Percentiles rank a stretch among this genome's conserved stretches.
These are phyloP conservation scores for Colletotrichum sp. DNA, from an alignment of 2,329 filamentous ascomycete species.

Conservation along the genomic window DNA sequence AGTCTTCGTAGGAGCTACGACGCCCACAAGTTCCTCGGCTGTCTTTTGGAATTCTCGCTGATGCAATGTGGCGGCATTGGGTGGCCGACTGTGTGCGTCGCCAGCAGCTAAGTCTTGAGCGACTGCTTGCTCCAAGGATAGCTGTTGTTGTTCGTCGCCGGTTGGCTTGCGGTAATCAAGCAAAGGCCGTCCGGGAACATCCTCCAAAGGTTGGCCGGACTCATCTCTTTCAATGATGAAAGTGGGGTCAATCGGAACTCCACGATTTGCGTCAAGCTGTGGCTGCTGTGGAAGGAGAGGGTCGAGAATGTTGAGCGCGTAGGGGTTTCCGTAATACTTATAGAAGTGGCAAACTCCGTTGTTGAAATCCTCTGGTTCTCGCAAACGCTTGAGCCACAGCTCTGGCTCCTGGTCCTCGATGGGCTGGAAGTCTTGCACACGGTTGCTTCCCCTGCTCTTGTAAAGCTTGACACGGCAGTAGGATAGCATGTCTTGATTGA, in stretches of 20 bases:
- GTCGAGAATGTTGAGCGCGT: neutral
- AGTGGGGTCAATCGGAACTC: neutral
- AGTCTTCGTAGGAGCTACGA: neutral
- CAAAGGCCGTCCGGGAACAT: neutral
- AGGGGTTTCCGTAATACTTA: neutral
- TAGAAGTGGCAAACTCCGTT: neutral
- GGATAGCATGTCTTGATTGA: slow-evolving; percentile 26
- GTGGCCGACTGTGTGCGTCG: neutral
- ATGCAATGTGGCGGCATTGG: neutral
- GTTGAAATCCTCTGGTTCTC: neutral
- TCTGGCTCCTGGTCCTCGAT: neutral
- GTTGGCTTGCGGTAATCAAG: neutral
- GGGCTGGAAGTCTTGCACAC: neutral
- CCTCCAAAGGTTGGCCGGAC: neutral
- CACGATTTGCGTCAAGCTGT: neutral
- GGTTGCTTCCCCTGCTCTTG: neutral
- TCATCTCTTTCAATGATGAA: neutral
- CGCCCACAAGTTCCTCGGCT: neutral
- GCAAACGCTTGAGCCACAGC: neutral
- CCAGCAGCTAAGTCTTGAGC: neutral
- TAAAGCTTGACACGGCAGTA: neutral
- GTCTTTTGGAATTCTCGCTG: neutral
- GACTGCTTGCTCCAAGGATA: neutral
- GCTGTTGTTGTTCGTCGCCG: neutral
- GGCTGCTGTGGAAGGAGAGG: neutral